Percentiles rank a stretch among this genome's conserved stretches.
These are phyloP conservation scores for Pholiota conissans DNA, from an alignment of 768 basidiomycete genomes.

Conservation along the genomic window DNA sequence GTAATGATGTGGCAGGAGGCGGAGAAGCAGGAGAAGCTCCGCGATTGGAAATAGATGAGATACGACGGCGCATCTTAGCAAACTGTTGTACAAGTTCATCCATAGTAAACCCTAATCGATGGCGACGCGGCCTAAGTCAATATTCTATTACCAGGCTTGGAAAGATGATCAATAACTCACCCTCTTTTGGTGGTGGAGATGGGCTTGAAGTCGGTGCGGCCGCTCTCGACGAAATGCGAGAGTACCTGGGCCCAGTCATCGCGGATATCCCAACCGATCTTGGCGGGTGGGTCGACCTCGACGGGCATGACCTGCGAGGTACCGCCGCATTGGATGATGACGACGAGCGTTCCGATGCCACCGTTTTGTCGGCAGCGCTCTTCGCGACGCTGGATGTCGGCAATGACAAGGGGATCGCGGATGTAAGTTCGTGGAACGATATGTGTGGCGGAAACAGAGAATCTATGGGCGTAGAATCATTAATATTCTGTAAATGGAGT, in stretches of 20 bases:
- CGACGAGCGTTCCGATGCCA: constrained; percentile 73
- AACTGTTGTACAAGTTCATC: constrained; percentile 17
- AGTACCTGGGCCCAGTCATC: constrained; percentile 75
- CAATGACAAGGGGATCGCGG: constrained; percentile 72
- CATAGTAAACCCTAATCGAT: constrained; percentile 27
- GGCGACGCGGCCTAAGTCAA: constrained; percentile 3
- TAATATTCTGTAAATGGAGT: constrained; percentile 19
- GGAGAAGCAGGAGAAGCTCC: not conserved
- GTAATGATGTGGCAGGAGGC: not conserved
- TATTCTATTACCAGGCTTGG: not conserved
- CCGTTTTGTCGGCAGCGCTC: constrained; percentile 75
- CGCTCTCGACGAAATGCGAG: constrained; percentile 68
- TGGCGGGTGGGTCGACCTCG: constrained; percentile 77
- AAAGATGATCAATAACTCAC: constrained; percentile 42
- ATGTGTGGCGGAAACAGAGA: constrained; percentile 67
- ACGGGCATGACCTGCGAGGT: constrained; percentile 86
- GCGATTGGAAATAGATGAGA: constrained; percentile 6
- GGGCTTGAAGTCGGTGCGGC: constrained; percentile 79
- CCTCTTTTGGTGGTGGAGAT: constrained; percentile 76
- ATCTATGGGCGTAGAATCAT: constrained; percentile 41
- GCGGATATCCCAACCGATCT: constrained; percentile 74
- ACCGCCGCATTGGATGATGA: constrained; percentile 75
- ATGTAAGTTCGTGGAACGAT: constrained; percentile 72
- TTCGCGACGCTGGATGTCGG: constrained; percentile 78
- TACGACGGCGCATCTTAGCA: not conserved